phyloP scores from a whole-genome alignment of 106 monocot genomes.

The Apostasia ramifera region DNA sequence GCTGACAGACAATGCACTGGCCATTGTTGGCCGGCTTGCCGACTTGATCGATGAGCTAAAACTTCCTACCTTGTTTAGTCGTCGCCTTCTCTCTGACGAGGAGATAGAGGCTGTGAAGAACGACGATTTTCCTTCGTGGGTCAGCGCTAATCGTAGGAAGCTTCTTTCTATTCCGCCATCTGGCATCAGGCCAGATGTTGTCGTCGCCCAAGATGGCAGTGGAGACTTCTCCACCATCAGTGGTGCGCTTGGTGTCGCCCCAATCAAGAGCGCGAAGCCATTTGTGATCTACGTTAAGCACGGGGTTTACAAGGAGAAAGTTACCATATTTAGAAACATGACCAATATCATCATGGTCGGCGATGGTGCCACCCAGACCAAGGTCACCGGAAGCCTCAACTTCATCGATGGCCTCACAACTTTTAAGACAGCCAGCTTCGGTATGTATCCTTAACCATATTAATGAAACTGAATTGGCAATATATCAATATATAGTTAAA shows the following conservation, averaged over 20 bases:
- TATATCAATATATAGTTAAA: not conserved
- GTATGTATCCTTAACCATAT: conserved; percentile 4
- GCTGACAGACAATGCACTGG: conserved; percentile 32
- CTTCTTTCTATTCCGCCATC: conserved; percentile 13
- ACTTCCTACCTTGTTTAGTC: not conserved
- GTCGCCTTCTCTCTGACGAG: conserved; percentile 16
- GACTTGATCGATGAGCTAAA: conserved; percentile 2
- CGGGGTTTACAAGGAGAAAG: conserved; percentile 36
- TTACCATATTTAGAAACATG: conserved; percentile 12
- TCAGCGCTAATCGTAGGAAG: conserved; percentile 13
- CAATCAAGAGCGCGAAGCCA: conserved; percentile 10
- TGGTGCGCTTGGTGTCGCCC: conserved; percentile 17
- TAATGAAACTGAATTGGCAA: not conserved
- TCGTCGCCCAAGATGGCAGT: conserved; percentile 38
- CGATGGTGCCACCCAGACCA: conserved; percentile 37
- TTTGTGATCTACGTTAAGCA: conserved; percentile 40
- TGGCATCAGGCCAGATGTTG: conserved; percentile 14
- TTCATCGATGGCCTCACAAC: conserved; percentile 27
- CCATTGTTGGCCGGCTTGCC: conserved; percentile 23
- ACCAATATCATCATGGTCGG: conserved; percentile 37
- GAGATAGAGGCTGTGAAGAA: not conserved
- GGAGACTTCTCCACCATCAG: conserved; percentile 40
- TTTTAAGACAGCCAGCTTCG: conserved; percentile 41
- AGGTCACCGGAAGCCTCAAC: conserved; percentile 32
- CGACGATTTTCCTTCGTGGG: conserved; percentile 20